Evolutionary conservation across 495 filamentous ascomycete genomes (phyloP), one percentile per base, ranked within the genome.

Genomic region (Neurospora sp.): DNA sequence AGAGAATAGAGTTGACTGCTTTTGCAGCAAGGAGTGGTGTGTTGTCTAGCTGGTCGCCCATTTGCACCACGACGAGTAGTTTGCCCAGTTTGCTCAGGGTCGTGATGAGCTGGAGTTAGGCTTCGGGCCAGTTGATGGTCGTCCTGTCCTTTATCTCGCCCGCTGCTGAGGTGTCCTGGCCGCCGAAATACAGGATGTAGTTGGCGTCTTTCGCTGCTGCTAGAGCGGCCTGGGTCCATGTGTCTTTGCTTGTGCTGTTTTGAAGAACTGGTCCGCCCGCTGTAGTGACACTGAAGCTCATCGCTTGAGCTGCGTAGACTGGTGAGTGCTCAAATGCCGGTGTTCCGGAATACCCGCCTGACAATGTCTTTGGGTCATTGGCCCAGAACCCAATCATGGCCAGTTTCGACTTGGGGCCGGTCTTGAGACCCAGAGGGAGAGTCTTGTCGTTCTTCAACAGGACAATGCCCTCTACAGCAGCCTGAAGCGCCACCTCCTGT

Each of bases 11-110:
- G 20, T 84, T 86, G 4, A 90, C 83, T 72, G 86, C 86, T 2
- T 80, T 78, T 35, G 85, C 71, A 1, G 80, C 69, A 16, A 88
- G 82, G 8, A 91, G 73, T 0, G 87, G 78, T 0, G 86, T 85
- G 42, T 85, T 84, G 73, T 91, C 89, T 12, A 89, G 76, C 74
- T 88, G 86, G 5, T 84, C 85, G 72, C 88, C 89, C 72, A 84
- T 77, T 74, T 83, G 79, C n/a, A 83, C 75, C 0, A 86, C 77
- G 1, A 84, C 70, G 11, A 85, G 71, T 12, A 83, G 83, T 74
- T 85, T 85, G 12, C 74, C 72, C n/a, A 80, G 77, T 16, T 75
- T 75, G 0, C 77, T 74, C 22, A 86, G 76, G 46, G 78, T 76
- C 16, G 78, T 74, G 71, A 86, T 82, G 35, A 85, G 77, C 18